A percentile compares a stretch with the other conserved stretches of the same genome.
Conservation (phyloP, 352 stramenopile genomes). For the Lagenidium giganteum region DNA sequence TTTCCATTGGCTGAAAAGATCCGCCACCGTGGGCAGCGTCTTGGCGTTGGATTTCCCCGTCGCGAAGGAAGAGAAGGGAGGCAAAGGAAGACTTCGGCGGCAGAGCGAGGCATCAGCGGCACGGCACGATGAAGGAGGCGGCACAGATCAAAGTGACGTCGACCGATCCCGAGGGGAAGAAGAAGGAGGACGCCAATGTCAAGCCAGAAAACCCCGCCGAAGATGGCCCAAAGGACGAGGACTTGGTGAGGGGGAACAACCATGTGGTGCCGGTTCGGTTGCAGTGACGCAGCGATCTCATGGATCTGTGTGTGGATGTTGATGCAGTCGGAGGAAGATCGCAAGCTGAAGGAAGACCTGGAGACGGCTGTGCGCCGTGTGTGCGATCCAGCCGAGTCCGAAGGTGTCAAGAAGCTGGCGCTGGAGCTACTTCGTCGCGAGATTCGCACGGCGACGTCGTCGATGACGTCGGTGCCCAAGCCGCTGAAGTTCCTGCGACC, state of each 20-base stretch:
- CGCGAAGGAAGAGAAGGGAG: slow-evolving; percentile 16
- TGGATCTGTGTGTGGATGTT: neutral
- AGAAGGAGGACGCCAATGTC: slow-evolving; percentile 18
- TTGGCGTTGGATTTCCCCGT: no score
- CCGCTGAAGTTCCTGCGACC: slow-evolving; percentile 98
- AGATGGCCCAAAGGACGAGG: slow-evolving; percentile 37
- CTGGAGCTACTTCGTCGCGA: slow-evolving; percentile 96
- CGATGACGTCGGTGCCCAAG: slow-evolving; percentile 99
- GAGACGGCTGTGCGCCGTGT: slow-evolving; percentile 82
- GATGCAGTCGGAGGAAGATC: slow-evolving; percentile 85
- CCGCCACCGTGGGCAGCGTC: slow-evolving; percentile 4
- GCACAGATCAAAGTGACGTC: slow-evolving; percentile 47
- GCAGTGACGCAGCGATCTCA: no score
- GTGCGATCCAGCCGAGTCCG: slow-evolving; percentile 50
- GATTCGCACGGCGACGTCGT: slow-evolving; percentile 95
- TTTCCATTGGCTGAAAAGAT: slow-evolving; percentile 21
- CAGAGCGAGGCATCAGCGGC: slow-evolving; percentile 7
- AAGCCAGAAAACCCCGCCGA: slow-evolving; percentile 24
- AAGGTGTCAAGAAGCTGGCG: slow-evolving; percentile 81
- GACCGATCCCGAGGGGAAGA: slow-evolving; percentile 54
- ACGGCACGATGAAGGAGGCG: slow-evolving; percentile 63
- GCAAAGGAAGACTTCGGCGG: slow-evolving; percentile 16
- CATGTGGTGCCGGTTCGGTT: neutral
- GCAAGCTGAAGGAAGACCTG: slow-evolving; percentile 92
- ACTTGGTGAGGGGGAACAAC: slow-evolving; percentile 35